phyloP scores from a whole-genome alignment of 2,329 filamentous ascomycete genomes.

The Fusarium tanahbumbuense region DNA sequence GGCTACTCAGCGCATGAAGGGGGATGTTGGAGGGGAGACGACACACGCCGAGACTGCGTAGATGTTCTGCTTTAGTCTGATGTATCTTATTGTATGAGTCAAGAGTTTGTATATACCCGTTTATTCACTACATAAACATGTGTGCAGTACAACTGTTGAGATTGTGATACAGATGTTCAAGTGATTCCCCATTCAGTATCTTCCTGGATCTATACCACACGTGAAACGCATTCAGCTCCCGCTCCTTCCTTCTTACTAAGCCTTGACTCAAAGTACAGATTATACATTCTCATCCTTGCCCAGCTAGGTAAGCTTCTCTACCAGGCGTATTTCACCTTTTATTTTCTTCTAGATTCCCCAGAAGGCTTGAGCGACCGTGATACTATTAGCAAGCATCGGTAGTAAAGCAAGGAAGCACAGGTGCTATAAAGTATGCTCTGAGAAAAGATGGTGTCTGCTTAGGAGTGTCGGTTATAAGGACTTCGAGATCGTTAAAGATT shows the following conservation, averaged over 20 bases:
- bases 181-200: neutral
- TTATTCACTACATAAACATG: neutral
- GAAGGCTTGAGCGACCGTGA: neutral
- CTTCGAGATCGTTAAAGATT: neutral
- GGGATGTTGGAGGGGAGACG: slow-evolving; percentile 17
- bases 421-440: accelerated
- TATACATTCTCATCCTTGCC: neutral
- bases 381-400: neutral
- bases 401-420: neutral
- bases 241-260: neutral
- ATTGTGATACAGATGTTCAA: neutral
- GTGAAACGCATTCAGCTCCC: neutral
- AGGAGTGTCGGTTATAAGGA: neutral
- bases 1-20: slow-evolving; percentile 37
- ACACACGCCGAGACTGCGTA: slow-evolving; percentile 39
- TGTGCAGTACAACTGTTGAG: neutral
- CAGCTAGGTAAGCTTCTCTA: neutral
- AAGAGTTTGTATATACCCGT: neutral
- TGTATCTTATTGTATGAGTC: neutral
- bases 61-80: neutral
- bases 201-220: neutral
- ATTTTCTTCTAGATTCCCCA: neutral
- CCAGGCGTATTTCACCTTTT: neutral
- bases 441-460: neutral
- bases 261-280: neutral